Evolutionary conservation across 1,139 yeast species (phyloP).

Genomic region (Yamadazyma sp.): DNA sequence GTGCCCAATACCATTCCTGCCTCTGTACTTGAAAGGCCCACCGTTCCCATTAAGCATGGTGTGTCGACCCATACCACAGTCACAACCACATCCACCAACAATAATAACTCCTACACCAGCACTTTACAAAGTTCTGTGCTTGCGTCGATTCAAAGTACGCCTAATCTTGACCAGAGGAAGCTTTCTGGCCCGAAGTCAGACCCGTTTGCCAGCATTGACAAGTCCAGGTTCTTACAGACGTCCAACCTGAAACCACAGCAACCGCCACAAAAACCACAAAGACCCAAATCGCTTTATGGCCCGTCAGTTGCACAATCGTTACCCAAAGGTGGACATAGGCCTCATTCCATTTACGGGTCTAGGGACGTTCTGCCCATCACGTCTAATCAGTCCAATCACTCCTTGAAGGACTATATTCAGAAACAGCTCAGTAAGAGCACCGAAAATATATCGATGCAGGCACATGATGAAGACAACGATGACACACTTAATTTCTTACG

Average conservation of each 20-base stretch:
- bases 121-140: not conserved
- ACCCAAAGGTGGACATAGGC: conserved; percentile 6
- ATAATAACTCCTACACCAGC: not conserved
- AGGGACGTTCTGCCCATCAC: conserved; percentile 13
- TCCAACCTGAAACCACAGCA: conserved; percentile 6
- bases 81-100: not conserved
- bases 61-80: no score
- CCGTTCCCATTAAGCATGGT: conserved; percentile 1
- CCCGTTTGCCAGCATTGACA: conserved; percentile 43
- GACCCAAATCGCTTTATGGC: conserved; percentile 23
- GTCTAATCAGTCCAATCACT: conserved; percentile 22
- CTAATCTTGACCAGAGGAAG: conserved; percentile 11
- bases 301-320: conserved; percentile 4
- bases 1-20: conserved; percentile 53
- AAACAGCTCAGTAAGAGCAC: conserved; percentile 30
- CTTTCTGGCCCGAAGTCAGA: conserved; percentile 19
- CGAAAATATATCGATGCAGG: conserved; percentile 18
- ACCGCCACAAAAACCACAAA: conserved; percentile 8
- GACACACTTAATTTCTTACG: conserved; percentile 57
- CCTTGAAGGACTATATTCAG: conserved; percentile 35
- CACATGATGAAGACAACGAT: conserved; percentile 24
- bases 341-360: conserved; percentile 13
- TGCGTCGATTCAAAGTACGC: conserved; percentile 6
- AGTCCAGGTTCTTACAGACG: conserved; percentile 25
- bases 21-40: conserved; percentile 16